Evolutionary conservation across 1,139 yeast species (phyloP), one percentile per base, ranked within the genome.

Genomic region (Suhomyces bokatorum): DNA sequence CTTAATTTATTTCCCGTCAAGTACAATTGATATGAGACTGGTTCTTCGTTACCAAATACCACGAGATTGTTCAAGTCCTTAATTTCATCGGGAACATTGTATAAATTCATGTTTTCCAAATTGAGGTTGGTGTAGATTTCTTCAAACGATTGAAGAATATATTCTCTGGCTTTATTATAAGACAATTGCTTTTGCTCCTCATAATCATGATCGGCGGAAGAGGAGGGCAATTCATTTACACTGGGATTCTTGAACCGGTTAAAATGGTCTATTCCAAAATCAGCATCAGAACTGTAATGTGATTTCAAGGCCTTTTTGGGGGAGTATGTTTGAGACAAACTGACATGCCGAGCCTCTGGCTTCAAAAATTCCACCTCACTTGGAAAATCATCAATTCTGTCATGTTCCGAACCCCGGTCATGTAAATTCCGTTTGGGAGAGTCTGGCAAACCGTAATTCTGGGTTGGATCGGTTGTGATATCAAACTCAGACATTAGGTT

Each of bases 41-140:
- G 66, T n/a, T 59, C 58, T 4, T 65, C 69, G 12, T 50, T 45
- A 22, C 60, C 61, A 47, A 69, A 64, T 10, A 70, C 59, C 8
- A 79, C 78, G 52, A 80, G 62, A 45, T 79, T 70, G 49, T 70
- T 68, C 51, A 82, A 63, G 54, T 83, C 88, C 26, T 67, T 72
- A 41, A 82, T 68, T 44, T 80, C 84, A 37, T 70, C 75, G 0
- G 89, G 87, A 2, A 83, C 60, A 5, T 67, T 64, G 6, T 58
- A 61, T 36, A 82, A 58, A 0, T 67, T 69, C 53, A 76, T 55
- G 14, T 66, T 59, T 40, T 78, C 81, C 31, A 82, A 55, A 41
- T 69, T 64, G 4, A 81, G 62, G 22, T 57, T 62, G 0, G 75
- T 63, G 33, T 53, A 52, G 38, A 67, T 62, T 37, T 72, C 69